These are phyloP conservation scores for Syzygium aromaticum DNA, from an alignment of 345 rosid species.

Conservation along the genomic window DNA sequence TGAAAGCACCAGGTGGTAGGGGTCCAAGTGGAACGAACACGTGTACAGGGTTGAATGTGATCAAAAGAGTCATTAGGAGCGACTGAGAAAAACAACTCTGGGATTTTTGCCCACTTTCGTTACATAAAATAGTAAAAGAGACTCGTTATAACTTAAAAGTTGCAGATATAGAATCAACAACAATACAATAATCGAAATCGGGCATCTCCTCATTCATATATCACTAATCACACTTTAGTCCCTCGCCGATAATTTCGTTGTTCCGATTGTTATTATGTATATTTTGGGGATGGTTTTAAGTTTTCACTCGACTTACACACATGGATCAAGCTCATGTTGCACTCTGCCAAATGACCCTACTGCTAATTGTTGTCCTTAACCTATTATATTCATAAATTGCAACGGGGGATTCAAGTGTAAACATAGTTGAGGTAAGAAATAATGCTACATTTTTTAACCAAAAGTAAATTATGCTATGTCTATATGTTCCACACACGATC, in stretches of 20 bases:
- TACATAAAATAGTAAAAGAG: no score
- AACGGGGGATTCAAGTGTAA: neutral
- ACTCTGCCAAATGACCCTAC: no score
- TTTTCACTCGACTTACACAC: neutral
- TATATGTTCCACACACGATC: neutral
- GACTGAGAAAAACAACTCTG: neutral
- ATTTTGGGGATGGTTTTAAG: neutral
- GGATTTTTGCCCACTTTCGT: neutral
- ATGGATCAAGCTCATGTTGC: neutral
- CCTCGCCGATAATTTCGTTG: neutral
- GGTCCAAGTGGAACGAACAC: neutral
- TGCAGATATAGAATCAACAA: neutral
- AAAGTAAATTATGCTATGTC: neutral
- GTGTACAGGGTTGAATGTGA: neutral
- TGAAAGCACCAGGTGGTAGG: neutral
- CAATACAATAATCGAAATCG: neutral
- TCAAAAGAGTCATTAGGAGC: neutral
- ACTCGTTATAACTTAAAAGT: neutral
- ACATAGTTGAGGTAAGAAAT: neutral
- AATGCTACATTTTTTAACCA: neutral
- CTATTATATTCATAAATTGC: neutral
- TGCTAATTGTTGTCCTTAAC: no score
- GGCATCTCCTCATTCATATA: neutral
- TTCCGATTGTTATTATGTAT: neutral
- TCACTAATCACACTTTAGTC: neutral